Percentiles rank a stretch among this genome's conserved stretches.
Conservation (phyloP, 176 grass and related monocot species). For the Ampelocalamus luodianensis region DNA sequence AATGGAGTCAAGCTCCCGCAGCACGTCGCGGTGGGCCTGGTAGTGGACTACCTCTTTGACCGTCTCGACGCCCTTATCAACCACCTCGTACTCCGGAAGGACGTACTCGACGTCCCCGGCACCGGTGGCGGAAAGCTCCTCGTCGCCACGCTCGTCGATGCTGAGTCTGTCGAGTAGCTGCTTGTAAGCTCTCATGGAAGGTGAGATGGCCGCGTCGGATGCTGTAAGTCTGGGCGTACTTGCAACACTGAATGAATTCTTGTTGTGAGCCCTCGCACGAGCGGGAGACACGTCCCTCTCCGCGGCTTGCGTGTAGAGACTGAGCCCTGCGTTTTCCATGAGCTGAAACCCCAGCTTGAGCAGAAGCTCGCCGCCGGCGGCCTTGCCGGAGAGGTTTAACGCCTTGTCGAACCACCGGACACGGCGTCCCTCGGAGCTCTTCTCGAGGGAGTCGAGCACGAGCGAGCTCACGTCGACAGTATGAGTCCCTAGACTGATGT, state of each 20-base stretch:
- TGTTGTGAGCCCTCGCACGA: slow-evolving; percentile 60
- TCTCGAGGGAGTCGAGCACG: slow-evolving; percentile 69
- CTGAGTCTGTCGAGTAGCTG: slow-evolving; percentile 44
- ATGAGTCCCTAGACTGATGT: slow-evolving; percentile 51
- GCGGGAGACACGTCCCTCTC: slow-evolving; percentile 20
- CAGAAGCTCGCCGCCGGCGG: slow-evolving; percentile 61
- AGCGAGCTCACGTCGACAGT: slow-evolving; percentile 74
- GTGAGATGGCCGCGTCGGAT: slow-evolving; percentile 51
- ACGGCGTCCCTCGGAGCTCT: slow-evolving; percentile 63
- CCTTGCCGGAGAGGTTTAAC: slow-evolving; percentile 68
- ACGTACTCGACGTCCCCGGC: slow-evolving; percentile 28
- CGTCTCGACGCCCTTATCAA: slow-evolving; percentile 83
- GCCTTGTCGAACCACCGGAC: slow-evolving; percentile 60
- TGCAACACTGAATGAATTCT: slow-evolving; percentile 63
- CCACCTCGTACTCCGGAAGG: slow-evolving; percentile 74
- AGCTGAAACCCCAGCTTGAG: slow-evolving; percentile 84
- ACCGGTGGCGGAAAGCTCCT: neutral
- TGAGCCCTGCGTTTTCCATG: slow-evolving; percentile 66
- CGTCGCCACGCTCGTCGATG: slow-evolving; percentile 38
- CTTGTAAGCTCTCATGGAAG: slow-evolving; percentile 56
- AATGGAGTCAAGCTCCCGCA: slow-evolving; percentile 77
- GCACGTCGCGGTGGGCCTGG: slow-evolving; percentile 57
- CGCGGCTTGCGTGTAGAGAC: slow-evolving; percentile 53
- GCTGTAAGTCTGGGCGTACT: slow-evolving; percentile 21
- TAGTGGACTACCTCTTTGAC: slow-evolving; percentile 78